Evolutionary conservation across 495 filamentous ascomycete genomes (phyloP), one percentile per base, ranked within the genome.

Genomic region (Penicillium flavigenum): DNA sequence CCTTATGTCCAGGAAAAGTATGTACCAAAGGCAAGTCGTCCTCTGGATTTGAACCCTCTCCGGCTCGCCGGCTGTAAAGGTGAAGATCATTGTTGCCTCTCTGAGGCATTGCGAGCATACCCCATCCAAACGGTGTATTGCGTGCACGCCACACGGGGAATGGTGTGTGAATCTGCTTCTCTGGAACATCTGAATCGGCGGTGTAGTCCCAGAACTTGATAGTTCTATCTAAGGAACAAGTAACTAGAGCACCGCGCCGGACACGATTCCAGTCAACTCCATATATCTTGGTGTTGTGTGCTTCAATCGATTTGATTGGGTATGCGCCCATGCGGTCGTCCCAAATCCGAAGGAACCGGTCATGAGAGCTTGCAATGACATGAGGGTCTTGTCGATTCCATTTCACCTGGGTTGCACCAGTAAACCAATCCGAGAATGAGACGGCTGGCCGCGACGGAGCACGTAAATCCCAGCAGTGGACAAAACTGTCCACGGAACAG

Each of bases 211-310:
- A 98, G 63, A 96, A 90, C 63, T 95, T 96, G 69, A 98, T 90
- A 9, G 89, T 95, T 64, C 87, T 89, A 66, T 98, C 93, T 48
- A 96, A 71, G 3, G 92, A 94, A 70, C 93, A 96, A 10, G 93
- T 98, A 5, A 89, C 83, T 27, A 98, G 68, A 29, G 83, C 85
- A 9, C 83, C 85, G 7, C 85, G 65, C 36, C 86, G 78, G 0
- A 87, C 86, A 59, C 93, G 82, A 66, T 94, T 92, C 93, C 93
- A 98, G 72, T 96, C 93, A 20, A 98, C 79, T 12, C 93, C 93
- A 69, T 96, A 96, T 41, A 98, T 96, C 68, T 96, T 96, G 11
- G 92, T 96, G n/a, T 84, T 84, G 66, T 98, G 93, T 0, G 93
- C 93, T 63, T 85, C 82, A 45, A 97, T 94, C 38, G 89, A 91